Evolutionary conservation across 1,284 basidiomycete species (phyloP), one percentile per base, ranked within the genome.

Genomic region (Austropuccinia psidii): DNA sequence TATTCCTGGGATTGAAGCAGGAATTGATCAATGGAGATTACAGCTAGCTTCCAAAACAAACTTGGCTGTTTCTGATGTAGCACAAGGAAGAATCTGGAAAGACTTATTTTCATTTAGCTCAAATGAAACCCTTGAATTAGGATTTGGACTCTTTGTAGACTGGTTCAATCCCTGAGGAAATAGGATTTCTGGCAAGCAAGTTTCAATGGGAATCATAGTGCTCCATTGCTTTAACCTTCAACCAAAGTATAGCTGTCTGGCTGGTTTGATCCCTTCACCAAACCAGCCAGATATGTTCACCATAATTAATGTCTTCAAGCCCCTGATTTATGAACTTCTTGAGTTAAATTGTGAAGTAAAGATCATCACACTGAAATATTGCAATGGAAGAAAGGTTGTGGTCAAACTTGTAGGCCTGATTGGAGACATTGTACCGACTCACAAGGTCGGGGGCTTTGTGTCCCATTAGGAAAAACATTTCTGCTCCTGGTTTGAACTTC

Each of bases 11-110:
- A 47, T 47, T 64, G 61, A 64, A 47, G 17, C 43, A 15, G 19
- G 39, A 43, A 64, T 64, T 64, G 61, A 64, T 43, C 21, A 64
- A 17, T 64, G 61, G 61, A n/a, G n/a, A n/a, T n/a, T n/a, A n/a
- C n/a, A n/a, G n/a, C n/a, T n/a, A n/a, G n/a, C n/a, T n/a, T n/a
- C 24, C 9, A 55, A 17, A 5, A 4, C 7, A 4, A 7, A 55
- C 33, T 55, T 55, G 52, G 33, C 29, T 55, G 33, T 55, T 31
- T 29, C 9, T 5, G 33, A 31, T 55, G 4, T 19, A 55, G 33
- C 19, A 29, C 6, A 9, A 29, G 52, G 52, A 55, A 55, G 52
- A n/a, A n/a, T n/a, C n/a, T n/a, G n/a, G n/a, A n/a, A n/a, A n/a
- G n/a, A n/a, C n/a, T n/a, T n/a, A n/a, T n/a, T n/a, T n/a, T n/a